These are phyloP conservation scores for Henckelia pumila DNA, from an alignment of 257 asterid species.

Conservation along the genomic window DNA sequence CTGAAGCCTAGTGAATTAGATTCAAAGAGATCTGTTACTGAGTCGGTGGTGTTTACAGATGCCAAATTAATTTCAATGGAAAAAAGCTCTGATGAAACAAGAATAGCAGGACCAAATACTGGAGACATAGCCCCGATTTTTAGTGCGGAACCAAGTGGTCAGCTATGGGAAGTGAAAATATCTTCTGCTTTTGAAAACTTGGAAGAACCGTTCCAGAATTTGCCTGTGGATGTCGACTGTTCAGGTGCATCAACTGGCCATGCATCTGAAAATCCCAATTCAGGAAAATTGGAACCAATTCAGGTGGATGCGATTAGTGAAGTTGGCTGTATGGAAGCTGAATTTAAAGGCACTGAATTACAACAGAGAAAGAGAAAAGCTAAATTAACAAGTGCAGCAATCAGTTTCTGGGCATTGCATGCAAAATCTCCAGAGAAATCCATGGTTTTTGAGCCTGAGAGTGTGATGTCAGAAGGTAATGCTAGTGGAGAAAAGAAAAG, in stretches of 20 bases:
- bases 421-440: slow-evolving; percentile 58
- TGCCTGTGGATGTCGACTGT: slow-evolving; percentile 24
- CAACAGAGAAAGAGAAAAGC: slow-evolving; percentile 40
- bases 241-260: slow-evolving; percentile 24
- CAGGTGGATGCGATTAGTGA: slow-evolving; percentile 13
- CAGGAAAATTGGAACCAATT: slow-evolving; percentile 28
- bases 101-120: slow-evolving; percentile 20
- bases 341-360: slow-evolving; percentile 33
- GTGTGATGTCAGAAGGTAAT: slow-evolving; percentile 38
- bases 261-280: slow-evolving; percentile 28
- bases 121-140: slow-evolving; percentile 25
- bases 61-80: slow-evolving; percentile 23
- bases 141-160: slow-evolving; percentile 27
- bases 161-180: slow-evolving; percentile 27
- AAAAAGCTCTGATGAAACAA: slow-evolving; percentile 21
- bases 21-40: slow-evolving; percentile 20
- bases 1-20: slow-evolving; percentile 18
- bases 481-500: slow-evolving; percentile 45
- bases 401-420: slow-evolving; percentile 57
- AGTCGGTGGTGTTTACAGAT: slow-evolving; percentile 37
- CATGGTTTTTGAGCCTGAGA: slow-evolving; percentile 44
- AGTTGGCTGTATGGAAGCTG: slow-evolving; percentile 31
- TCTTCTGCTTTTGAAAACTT: slow-evolving; percentile 29
- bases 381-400: slow-evolving; percentile 35
- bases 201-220: slow-evolving; percentile 32